These are phyloP conservation scores for Claviceps sp. DNA, from an alignment of 2,329 filamentous ascomycete genomes.

Conservation along the genomic window DNA sequence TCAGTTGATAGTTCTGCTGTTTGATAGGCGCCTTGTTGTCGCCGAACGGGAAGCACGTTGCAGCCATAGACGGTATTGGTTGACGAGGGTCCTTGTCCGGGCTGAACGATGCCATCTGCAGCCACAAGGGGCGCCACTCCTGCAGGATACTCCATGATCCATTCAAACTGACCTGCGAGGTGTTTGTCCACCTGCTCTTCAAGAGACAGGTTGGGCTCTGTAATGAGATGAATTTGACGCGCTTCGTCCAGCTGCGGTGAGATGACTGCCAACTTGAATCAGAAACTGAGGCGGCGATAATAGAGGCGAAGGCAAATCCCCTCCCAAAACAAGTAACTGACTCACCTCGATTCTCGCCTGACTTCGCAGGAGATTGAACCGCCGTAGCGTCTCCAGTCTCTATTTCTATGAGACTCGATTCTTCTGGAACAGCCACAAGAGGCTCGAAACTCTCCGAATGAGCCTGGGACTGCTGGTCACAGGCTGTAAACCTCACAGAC, in stretches of 20 bases:
- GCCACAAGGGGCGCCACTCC: conserved; percentile 13
- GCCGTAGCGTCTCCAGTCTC: background rate
- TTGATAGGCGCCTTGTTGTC: background rate
- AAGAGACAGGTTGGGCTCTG: background rate
- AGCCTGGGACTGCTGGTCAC: conserved; percentile 17
- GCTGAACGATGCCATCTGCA: conserved; percentile 8
- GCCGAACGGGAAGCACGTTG: conserved; percentile 28
- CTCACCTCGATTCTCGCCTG: background rate
- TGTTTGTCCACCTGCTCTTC: conserved; percentile 25
- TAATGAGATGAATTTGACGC: background rate
- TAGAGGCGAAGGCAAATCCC: background rate
- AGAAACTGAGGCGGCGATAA: background rate
- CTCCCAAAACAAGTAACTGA: background rate
- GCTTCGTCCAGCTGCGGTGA: background rate
- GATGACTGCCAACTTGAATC: background rate
- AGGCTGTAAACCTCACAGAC: conserved; percentile 10
- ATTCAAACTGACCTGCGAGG: conserved; percentile 37
- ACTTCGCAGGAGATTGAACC: background rate
- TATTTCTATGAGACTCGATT: conserved; percentile 8
- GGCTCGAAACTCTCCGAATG: conserved; percentile 21
- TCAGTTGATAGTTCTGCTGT: conserved; percentile 14
- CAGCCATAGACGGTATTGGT: conserved; percentile 31
- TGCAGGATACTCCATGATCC: conserved; percentile 28
- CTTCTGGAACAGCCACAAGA: conserved; percentile 19
- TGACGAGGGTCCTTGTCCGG: background rate